Conservation (phyloP, 2,329 filamentous ascomycete genomes). For the Ophiostoma tasmaniense region DNA sequence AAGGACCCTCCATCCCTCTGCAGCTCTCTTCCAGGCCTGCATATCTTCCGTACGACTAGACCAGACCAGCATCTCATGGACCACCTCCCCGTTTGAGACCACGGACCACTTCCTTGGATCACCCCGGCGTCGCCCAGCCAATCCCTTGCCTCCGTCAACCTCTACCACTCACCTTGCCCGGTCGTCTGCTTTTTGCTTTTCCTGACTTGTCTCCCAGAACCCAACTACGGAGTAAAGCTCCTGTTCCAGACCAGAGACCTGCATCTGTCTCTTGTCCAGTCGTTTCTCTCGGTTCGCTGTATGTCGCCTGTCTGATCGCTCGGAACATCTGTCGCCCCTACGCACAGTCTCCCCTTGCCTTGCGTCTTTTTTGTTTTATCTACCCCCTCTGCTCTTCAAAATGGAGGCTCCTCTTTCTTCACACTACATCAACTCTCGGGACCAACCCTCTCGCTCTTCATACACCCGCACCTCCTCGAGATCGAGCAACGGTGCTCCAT, state of each 20-base stretch:
- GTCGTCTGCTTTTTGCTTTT: neutral
- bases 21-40: neutral
- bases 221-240: neutral
- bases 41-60: neutral
- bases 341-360: neutral
- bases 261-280: neutral
- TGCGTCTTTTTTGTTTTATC: neutral
- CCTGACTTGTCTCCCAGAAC: neutral
- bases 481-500: conserved; percentile 11
- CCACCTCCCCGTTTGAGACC: conserved; percentile 1
- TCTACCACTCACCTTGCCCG: neutral
- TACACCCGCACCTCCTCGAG: conserved; percentile 16
- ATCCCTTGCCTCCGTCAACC: neutral
- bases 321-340: neutral
- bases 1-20: neutral
- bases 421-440: conserved; percentile 10
- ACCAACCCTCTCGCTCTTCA: conserved; percentile 13
- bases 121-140: conserved; percentile 7
- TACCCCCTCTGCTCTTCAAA: neutral
- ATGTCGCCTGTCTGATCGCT: neutral
- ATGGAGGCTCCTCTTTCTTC: conserved; percentile 17
- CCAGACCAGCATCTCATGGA: conserved; percentile 3
- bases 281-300: conserved; percentile 7
- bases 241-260: conserved; percentile 7
- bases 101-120: conserved; percentile 5